Percentiles rank a stretch among this genome's conserved stretches.
Evolutionary conservation across 306 rosid species (phyloP).

Genomic region (Amphicarpaea edgeworthii): DNA sequence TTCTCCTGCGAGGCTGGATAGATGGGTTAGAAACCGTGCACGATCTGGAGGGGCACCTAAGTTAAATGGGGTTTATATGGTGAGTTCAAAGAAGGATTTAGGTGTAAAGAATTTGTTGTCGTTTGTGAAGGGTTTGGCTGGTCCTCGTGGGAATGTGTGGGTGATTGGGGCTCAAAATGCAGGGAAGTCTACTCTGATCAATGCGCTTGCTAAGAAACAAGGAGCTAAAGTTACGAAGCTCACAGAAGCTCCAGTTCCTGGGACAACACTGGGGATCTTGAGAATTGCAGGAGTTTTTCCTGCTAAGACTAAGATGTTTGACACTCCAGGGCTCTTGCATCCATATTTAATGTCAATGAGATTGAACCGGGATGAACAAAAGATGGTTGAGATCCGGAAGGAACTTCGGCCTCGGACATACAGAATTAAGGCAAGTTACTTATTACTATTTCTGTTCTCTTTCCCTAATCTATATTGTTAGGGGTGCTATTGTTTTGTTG

Average conservation of each 20-base stretch:
- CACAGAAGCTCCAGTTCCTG: constrained; percentile 95
- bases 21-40: constrained; percentile 90
- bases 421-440: constrained; percentile 79
- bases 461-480: not conserved
- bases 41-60: constrained; percentile 83
- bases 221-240: constrained; percentile 81
- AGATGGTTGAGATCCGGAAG: constrained; percentile 91
- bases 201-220: constrained; percentile 80
- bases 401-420: constrained; percentile 86
- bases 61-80: constrained; percentile 79
- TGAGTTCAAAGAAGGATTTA: constrained; percentile 82
- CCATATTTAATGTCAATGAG: constrained; percentile 83
- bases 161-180: constrained; percentile 97
- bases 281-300: constrained; percentile 90
- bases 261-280: constrained; percentile 91
- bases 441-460: constrained; percentile 18
- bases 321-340: constrained; percentile 92
- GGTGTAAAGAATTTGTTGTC: constrained; percentile 82
- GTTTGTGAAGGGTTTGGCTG: constrained; percentile 76
- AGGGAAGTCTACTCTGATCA: constrained; percentile 93
- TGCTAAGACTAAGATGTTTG: constrained; percentile 90
- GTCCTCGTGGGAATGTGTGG: constrained; percentile 99
- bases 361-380: constrained; percentile 87
- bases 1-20: constrained; percentile 88
- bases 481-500: constrained; percentile 22